phyloP scores from a whole-genome alignment of 1,284 basidiomycete genomes.

The Coniophora puteana region DNA sequence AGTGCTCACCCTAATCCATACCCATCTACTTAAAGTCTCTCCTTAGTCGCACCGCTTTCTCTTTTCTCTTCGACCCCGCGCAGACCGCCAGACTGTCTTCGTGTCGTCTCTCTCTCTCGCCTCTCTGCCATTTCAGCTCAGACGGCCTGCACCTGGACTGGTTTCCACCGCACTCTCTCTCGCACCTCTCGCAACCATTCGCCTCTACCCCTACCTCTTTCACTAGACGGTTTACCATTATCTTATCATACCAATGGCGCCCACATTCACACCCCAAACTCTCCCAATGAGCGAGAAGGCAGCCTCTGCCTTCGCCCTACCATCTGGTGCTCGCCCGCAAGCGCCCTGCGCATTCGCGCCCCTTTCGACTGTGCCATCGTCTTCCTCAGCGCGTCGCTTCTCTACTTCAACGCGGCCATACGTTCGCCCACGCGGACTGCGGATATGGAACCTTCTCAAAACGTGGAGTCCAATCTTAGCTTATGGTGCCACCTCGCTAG shows the following conservation, averaged over 20 bases:
- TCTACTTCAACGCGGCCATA: conserved; percentile 30
- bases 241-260: neutral
- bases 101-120: no score
- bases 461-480: conserved; percentile 72
- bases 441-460: conserved; percentile 53
- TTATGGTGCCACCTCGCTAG: conserved; percentile 65
- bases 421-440: conserved; percentile 46
- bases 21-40: no score
- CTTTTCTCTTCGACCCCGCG: no score
- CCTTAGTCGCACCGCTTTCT: no score
- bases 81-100: no score
- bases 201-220: no score
- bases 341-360: conserved; percentile 9
- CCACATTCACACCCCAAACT: conserved; percentile 1
- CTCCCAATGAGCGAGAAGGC: conserved; percentile 23
- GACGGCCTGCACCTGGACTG: no score
- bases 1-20: no score
- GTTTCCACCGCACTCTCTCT: no score
- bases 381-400: conserved; percentile 21
- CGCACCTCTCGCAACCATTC: no score
- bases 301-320: conserved; percentile 6
- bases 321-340: conserved; percentile 13
- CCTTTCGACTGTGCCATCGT: conserved; percentile 13
- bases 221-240: no score
- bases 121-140: no score